These are phyloP conservation scores for Helicostylum pulchrum DNA, from an alignment of 192 early-diverging fungal species.

Conservation along the genomic window DNA sequence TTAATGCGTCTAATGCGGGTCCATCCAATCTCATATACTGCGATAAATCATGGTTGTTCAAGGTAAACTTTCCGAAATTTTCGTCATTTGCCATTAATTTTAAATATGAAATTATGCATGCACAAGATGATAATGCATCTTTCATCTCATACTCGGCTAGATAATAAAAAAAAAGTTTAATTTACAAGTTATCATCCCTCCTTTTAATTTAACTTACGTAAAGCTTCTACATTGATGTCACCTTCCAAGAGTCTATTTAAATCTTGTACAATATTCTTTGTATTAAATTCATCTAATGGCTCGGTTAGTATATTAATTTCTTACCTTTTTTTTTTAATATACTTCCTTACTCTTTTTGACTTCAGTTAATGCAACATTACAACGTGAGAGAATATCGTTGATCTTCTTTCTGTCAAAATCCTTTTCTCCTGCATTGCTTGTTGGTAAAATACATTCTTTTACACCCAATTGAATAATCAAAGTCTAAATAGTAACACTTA, in stretches of 20 bases:
- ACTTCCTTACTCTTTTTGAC: slow-evolving; percentile 51
- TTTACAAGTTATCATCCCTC: neutral
- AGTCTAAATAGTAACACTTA: slow-evolving; percentile 43
- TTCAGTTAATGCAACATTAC: slow-evolving; percentile 73
- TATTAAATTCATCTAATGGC: slow-evolving; percentile 57
- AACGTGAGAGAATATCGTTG: slow-evolving; percentile 65
- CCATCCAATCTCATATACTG: slow-evolving; percentile 93
- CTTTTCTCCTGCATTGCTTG: slow-evolving; percentile 28
- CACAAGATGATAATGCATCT: slow-evolving; percentile 64
- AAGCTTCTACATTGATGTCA: slow-evolving; percentile 58
- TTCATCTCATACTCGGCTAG: slow-evolving; percentile 72
- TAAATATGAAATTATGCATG: slow-evolving; percentile 72
- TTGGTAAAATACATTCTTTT: slow-evolving; percentile 82
- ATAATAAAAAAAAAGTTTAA: too few species aligned
- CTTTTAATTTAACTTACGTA: slow-evolving; percentile 49
- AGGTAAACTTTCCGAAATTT: slow-evolving; percentile 74
- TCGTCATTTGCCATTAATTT: slow-evolving; percentile 40
- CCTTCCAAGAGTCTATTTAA: slow-evolving; percentile 72
- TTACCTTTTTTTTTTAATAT: too few species aligned
- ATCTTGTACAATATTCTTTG: slow-evolving; percentile 83
- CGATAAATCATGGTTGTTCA: slow-evolving; percentile 71
- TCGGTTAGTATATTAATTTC: neutral
- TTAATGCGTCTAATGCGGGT: slow-evolving; percentile 83
- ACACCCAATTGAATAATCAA: slow-evolving; percentile 89
- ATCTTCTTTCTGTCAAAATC: slow-evolving; percentile 74